A percentile compares a stretch with the other conserved stretches of the same genome.
phyloP scores from a whole-genome alignment of 148 eudicot genomes.

The Pharnaceum exiguum region DNA sequence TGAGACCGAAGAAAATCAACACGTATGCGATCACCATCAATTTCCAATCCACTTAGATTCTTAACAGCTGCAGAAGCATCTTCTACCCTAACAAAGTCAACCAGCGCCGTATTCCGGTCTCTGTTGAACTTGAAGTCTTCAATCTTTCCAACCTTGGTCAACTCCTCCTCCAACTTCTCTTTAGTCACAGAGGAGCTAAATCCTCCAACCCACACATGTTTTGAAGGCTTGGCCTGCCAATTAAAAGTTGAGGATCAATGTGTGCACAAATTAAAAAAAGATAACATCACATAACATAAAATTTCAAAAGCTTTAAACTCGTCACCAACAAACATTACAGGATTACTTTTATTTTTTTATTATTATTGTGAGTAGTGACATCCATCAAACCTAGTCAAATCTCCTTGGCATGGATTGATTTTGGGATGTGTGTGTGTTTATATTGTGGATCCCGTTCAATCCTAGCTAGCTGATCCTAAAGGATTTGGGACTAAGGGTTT shows the following conservation, averaged over 20 bases:
- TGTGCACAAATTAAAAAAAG: not conserved
- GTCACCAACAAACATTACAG: too few relatives aligned
- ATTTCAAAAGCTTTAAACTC: too few relatives aligned
- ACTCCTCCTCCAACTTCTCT: slow-evolving; percentile 73
- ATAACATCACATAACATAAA: not conserved
- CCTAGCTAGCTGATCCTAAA: too few relatives aligned
- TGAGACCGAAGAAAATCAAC: slow-evolving; percentile 89
- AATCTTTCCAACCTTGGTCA: slow-evolving; percentile 66
- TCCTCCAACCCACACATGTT: slow-evolving; percentile 92
- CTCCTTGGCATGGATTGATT: too few relatives aligned
- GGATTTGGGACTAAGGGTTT: too few relatives aligned
- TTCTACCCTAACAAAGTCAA: slow-evolving; percentile 61
- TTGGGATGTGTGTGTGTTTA: too few relatives aligned
- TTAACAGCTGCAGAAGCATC: slow-evolving; percentile 79
- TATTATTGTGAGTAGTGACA: too few relatives aligned
- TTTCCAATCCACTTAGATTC: slow-evolving; percentile 60
- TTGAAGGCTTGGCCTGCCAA: slow-evolving; percentile 85
- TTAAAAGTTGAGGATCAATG: slow-evolving; percentile 7
- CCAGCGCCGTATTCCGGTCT: slow-evolving; percentile 75
- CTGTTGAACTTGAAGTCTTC: slow-evolving; percentile 76
- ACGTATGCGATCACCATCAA: slow-evolving; percentile 62
- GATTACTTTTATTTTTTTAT: too few relatives aligned
- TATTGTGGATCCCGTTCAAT: too few relatives aligned
- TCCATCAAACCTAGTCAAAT: too few relatives aligned
- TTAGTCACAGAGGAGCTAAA: slow-evolving; percentile 56